Evolutionary conservation across 1,139 yeast species (phyloP).

Genomic region (Yamadazyma conglobata): DNA sequence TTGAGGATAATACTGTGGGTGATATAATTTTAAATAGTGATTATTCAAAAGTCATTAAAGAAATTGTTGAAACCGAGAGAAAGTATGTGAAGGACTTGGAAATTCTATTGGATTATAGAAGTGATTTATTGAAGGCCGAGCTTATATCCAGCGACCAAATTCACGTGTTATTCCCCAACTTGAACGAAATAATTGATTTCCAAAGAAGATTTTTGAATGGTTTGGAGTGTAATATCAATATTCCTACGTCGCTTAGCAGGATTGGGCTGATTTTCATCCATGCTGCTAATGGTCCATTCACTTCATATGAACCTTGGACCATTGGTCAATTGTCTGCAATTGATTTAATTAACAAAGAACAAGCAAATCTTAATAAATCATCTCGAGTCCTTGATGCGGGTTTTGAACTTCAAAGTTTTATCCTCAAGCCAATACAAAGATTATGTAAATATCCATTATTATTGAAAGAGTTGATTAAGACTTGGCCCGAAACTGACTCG

Average conservation of each 20-base stretch:
- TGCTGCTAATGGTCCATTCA: conserved; percentile 75
- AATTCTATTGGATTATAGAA: conserved; percentile 61
- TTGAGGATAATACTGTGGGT: conserved; percentile 16
- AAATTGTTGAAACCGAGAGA: conserved; percentile 84
- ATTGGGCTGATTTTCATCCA: conserved; percentile 84
- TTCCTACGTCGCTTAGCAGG: conserved; percentile 73
- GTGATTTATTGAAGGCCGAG: conserved; percentile 63
- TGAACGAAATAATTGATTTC: conserved; percentile 81
- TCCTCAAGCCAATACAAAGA: conserved; percentile 92
- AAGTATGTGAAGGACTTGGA: conserved; percentile 91
- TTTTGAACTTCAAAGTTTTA: conserved; percentile 83
- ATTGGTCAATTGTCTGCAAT: conserved; percentile 82
- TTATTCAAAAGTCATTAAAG: conserved; percentile 77
- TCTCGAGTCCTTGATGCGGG: conserved; percentile 74
- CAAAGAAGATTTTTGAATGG: conserved; percentile 89
- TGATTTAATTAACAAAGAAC: conserved; percentile 69
- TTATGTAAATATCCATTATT: conserved; percentile 89
- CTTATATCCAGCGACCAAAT: conserved; percentile 75
- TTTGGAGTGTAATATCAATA: conserved; percentile 79
- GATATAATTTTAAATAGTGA: conserved; percentile 44
- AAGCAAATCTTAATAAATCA: conserved; percentile 52
- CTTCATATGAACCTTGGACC: conserved; percentile 88
- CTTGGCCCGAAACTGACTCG: conserved; percentile 30
- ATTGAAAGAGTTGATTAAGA: conserved; percentile 68
- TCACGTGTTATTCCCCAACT: conserved; percentile 82